Evolutionary conservation across 1,284 basidiomycete species (phyloP).

Genomic region (Sanguinoderma infundibulare): DNA sequence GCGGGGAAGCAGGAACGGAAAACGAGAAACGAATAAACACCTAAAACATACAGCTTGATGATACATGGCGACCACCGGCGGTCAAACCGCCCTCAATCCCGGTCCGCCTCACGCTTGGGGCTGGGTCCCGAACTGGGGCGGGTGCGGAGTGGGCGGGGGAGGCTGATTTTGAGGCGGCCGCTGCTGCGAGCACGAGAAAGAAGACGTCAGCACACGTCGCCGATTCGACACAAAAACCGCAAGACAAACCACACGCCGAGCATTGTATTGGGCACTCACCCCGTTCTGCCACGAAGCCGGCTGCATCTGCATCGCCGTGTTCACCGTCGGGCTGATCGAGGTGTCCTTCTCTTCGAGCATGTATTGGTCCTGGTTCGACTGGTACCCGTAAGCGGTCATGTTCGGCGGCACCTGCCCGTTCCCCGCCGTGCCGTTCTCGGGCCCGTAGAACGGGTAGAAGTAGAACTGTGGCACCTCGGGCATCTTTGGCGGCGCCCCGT

Average conservation of each 20-base stretch:
- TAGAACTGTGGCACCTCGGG: slow-evolving; percentile 50
- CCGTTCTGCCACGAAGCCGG: slow-evolving; percentile 35
- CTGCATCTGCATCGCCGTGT: slow-evolving; percentile 30
- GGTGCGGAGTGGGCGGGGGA: no score
- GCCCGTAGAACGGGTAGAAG: slow-evolving; percentile 76
- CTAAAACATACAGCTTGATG: slow-evolving; percentile 11
- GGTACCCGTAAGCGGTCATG: slow-evolving; percentile 51
- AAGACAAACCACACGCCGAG: not conserved
- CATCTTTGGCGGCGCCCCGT: slow-evolving; percentile 55
- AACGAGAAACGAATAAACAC: not conserved
- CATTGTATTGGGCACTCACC: slow-evolving; percentile 17
- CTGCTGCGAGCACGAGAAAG: not conserved
- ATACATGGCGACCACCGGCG: not conserved
- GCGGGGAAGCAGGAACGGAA: not conserved
- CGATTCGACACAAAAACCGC: not conserved
- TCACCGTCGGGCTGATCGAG: slow-evolving; percentile 23
- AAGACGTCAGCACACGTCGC: not conserved
- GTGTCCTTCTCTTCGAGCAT: slow-evolving; percentile 68
- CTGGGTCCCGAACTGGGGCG: slow-evolving; percentile 19
- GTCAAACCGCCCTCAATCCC: not conserved
- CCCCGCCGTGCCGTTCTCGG: slow-evolving; percentile 46
- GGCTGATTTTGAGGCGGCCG: slow-evolving; percentile 4
- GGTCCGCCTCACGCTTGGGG: slow-evolving; percentile 10
- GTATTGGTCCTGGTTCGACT: slow-evolving; percentile 58
- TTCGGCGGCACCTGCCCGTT: slow-evolving; percentile 50